Evolutionary conservation across 169 alveolate species (phyloP), one percentile per base, ranked within the genome.

Genomic region (Plasmodium fragile): DNA sequence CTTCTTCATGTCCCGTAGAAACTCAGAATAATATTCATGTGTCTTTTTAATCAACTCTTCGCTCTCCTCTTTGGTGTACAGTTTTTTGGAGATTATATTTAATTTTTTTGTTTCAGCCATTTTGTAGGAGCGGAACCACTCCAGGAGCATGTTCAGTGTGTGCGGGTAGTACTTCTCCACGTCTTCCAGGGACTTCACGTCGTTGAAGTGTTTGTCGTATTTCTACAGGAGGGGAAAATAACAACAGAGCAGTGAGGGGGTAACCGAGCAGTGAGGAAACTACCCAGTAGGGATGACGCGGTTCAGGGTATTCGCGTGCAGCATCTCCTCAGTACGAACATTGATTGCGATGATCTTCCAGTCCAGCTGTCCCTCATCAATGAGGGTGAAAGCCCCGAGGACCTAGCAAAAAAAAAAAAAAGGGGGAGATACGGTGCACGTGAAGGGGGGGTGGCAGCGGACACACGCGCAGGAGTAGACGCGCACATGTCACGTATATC

Each of bases 51-150:
- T 87, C 28, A 87, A 79, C 10, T 70, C 72, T 55, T 77, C 89
- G 43, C 90, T 78, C 49, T 87, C 93, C 49, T 75, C 41, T 39
- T 71, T 87, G 25, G 39, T 79, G 45, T 87, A 70, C 49, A 87
- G 39, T 59, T 78, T 65, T 39, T 87, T 87, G 6, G 89, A 87
- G 43, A 87, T 87, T 10, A 87, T 53, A 13, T 87, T 87, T 87
- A 87, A 30, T 41, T 77, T 78, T 43, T 87, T 87, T 1, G 93
- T 55, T 8, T 87, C 93, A 0, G 93, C 93, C 93, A 77, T 87
- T 87, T 87, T 87, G 53, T 87, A 87, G 45, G 93, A 87, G 10
- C 93, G 85, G n/a, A 87, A 87, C 93, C 93, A 87, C 22, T 87
- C 93, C 22, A 87, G 45, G 34, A 87, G 45, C 36, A 87, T 8